Conservation (phyloP, 2,329 filamentous ascomycete genomes). For the Chalara sp. region DNA sequence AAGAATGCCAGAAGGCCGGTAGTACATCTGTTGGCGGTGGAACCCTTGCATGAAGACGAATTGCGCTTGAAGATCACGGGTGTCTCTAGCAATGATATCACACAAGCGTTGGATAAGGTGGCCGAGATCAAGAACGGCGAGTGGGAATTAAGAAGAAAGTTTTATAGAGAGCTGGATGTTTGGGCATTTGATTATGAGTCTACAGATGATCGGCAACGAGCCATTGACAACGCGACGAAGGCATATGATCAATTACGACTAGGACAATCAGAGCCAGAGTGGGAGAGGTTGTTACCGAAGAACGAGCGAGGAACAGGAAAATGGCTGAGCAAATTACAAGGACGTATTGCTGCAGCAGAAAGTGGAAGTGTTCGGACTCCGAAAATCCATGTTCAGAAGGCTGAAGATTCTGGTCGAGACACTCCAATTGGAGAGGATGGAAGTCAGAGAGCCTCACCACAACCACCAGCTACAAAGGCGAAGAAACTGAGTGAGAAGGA, state of each 20-base stretch:
- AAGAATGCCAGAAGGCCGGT: conserved; percentile 47
- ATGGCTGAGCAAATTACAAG: conserved; percentile 55
- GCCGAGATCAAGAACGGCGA: conserved; percentile 46
- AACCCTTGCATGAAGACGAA: conserved; percentile 42
- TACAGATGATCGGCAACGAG: conserved; percentile 48
- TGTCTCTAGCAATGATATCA: conserved; percentile 42
- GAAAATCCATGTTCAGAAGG: conserved; percentile 44
- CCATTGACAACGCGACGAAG: conserved; percentile 54
- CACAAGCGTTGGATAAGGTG: conserved; percentile 48
- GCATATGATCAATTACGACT: conserved; percentile 54
- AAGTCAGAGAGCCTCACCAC: conserved; percentile 43
- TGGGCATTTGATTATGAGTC: conserved; percentile 53
- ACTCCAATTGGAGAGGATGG: conserved; percentile 33
- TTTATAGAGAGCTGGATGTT: conserved; percentile 58
- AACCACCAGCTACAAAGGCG: conserved; percentile 42
- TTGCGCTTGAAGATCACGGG: conserved; percentile 45
- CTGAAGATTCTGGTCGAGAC: conserved; percentile 39
- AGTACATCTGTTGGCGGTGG: conserved; percentile 54
- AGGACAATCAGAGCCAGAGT: conserved; percentile 48
- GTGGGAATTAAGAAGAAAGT: conserved; percentile 49
- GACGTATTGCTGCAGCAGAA: conserved; percentile 43
- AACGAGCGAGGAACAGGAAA: conserved; percentile 54
- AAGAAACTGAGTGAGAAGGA: conserved; percentile 51
- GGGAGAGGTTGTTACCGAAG: conserved; percentile 53
- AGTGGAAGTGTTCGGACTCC: conserved; percentile 40